Evolutionary conservation across 805 yeast genomes (phyloP), one percentile per base, ranked within the genome.

Genomic region (Barnettozyma populi): DNA sequence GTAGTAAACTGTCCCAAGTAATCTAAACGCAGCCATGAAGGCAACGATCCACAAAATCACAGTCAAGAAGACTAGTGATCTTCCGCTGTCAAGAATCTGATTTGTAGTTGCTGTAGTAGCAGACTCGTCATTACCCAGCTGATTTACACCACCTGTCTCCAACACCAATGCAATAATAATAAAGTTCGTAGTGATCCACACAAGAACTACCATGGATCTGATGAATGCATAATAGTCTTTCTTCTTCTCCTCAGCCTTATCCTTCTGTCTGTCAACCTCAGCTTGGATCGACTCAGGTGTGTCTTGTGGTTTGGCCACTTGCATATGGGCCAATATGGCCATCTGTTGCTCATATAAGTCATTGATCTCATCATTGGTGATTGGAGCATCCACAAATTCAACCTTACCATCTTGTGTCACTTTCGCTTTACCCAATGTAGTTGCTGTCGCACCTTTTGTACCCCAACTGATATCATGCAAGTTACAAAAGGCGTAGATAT

Each of bases 391-490:
- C 61, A 81, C 73, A 27, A 57, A 61, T 53, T 82, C 84, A 46
- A 82, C 75, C 51, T 81, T 80, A 56, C 86, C 89, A 47, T 76
- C 80, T 45, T 72, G 76, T 36, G 76, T 74, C 3, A 87, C 75
- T 58, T 84, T 86, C 21, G 96, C 97, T 40, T 84, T 81, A 51
- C 97, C 98, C 57, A 94, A 73, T 78, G 95, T 68, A 72, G 78
- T 61, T 72, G 80, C 62, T 41, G 80, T 75, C 44, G 83, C 88
- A 42, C 96, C 96, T 65, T 90, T 88, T 4, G 96, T 92, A 64
- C 98, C 98, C 98, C 98, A 92, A 7, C 97, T 86, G 42, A 92
- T 82, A 71, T 92, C 99, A 65, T 92, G 96, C 51, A 92, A 84
- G 67, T 92, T 92, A 72, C 97, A 90, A 65, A 92, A 90, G 2